Percentiles rank a stretch among this genome's conserved stretches.
phyloP scores from a whole-genome alignment of 257 asterid genomes.

The Euphrasia confusa region DNA sequence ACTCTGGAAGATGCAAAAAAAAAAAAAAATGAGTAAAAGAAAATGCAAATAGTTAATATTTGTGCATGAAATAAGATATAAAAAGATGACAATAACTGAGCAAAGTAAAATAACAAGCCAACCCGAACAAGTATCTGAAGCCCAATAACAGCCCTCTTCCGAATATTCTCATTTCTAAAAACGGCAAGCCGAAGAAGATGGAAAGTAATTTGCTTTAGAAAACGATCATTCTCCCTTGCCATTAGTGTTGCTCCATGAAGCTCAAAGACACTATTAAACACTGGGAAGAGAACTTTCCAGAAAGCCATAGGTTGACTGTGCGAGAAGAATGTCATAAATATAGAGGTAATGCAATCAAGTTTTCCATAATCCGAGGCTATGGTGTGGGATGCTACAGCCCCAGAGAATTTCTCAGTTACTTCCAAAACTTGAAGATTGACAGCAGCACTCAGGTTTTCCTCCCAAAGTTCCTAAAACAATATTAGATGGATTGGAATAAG shows the following conservation, averaged over 20 bases:
- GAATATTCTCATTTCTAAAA: slow-evolving; percentile 76
- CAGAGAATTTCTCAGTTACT: slow-evolving; percentile 76
- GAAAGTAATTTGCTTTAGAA: slow-evolving; percentile 91
- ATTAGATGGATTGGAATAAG: slow-evolving; percentile 21
- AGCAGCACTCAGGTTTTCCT: slow-evolving; percentile 95
- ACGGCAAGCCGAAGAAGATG: slow-evolving; percentile 97
- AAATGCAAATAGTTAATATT: slow-evolving; percentile 14
- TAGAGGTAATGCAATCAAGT: slow-evolving; percentile 91
- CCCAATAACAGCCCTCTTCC: slow-evolving; percentile 90
- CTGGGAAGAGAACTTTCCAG: slow-evolving; percentile 91
- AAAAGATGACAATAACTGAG: slow-evolving; percentile 8
- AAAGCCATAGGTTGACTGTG: slow-evolving; percentile 84
- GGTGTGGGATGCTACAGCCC: slow-evolving; percentile 66
- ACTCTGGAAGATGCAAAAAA: slow-evolving; percentile 65
- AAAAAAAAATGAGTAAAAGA: no score
- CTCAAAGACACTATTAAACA: slow-evolving; percentile 70
- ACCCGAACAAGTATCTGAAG: slow-evolving; percentile 96
- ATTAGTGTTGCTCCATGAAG: slow-evolving; percentile 94
- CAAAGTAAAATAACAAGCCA: slow-evolving; percentile 23
- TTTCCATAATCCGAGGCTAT: slow-evolving; percentile 97
- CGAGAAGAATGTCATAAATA: slow-evolving; percentile 76
- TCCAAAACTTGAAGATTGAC: slow-evolving; percentile 92
- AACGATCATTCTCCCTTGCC: slow-evolving; percentile 98
- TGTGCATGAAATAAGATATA: slow-evolving; percentile 24
- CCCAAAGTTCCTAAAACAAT: slow-evolving; percentile 91